Percentiles rank a stretch among this genome's conserved stretches.
phyloP scores from a whole-genome alignment of 495 filamentous ascomycete species.

The Aspergillus biplanus region DNA sequence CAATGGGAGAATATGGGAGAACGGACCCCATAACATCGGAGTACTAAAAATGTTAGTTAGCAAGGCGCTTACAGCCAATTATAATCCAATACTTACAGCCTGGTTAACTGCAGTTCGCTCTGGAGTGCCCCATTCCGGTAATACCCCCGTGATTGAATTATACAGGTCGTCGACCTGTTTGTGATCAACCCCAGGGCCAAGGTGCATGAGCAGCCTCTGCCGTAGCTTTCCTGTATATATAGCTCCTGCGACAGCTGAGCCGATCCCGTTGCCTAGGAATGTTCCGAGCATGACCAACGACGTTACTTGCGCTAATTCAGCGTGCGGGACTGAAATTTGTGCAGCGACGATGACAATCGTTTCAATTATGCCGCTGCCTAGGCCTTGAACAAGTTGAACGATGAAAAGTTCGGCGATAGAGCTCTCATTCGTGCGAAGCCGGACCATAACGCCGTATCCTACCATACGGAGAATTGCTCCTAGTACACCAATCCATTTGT shows the following conservation, averaged over 20 bases:
- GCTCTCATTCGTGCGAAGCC: slow-evolving; percentile 49
- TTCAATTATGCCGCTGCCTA: slow-evolving; percentile 52
- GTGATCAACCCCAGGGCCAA: slow-evolving; percentile 31
- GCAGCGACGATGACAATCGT: slow-evolving; percentile 47
- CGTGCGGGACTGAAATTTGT: slow-evolving; percentile 49
- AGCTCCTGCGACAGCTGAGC: slow-evolving; percentile 50
- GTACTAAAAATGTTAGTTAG: slow-evolving; percentile 35
- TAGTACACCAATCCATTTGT: slow-evolving; percentile 49
- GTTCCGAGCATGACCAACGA: slow-evolving; percentile 46
- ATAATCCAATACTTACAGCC: slow-evolving; percentile 35
- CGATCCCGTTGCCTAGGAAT: slow-evolving; percentile 51
- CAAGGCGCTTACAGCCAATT: neutral
- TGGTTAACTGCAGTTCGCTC: slow-evolving; percentile 44
- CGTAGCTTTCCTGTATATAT: slow-evolving; percentile 51
- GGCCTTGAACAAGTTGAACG: slow-evolving; percentile 51
- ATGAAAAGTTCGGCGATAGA: slow-evolving; percentile 47
- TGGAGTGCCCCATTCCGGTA: slow-evolving; percentile 46
- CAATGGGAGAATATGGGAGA: neutral
- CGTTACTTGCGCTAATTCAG: slow-evolving; percentile 51
- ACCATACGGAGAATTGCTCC: slow-evolving; percentile 46
- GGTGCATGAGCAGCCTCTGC: slow-evolving; percentile 30
- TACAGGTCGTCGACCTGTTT: slow-evolving; percentile 37
- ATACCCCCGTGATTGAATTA: slow-evolving; percentile 47
- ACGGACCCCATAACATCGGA: slow-evolving; percentile 47
- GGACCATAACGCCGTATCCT: slow-evolving; percentile 55